These are phyloP conservation scores for Psidium friedrichsthalianum DNA, from an alignment of 345 rosid species.

Conservation along the genomic window DNA sequence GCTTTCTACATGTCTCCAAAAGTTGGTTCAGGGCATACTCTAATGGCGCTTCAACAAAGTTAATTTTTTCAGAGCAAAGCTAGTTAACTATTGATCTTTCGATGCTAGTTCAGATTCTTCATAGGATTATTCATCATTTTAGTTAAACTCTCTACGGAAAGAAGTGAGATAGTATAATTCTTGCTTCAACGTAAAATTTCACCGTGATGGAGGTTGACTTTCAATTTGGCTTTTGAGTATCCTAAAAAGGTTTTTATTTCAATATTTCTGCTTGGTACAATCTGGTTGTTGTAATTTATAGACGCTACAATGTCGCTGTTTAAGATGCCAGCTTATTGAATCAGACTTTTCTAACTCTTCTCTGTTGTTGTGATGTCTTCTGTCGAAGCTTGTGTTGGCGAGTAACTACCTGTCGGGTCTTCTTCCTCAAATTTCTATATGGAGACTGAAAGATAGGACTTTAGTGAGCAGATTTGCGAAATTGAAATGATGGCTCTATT, in stretches of 20 bases:
- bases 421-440: background rate
- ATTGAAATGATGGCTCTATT: constrained; percentile 50
- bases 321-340: background rate
- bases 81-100: background rate
- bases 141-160: background rate
- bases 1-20: background rate
- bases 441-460: background rate
- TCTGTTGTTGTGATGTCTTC: background rate
- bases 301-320: background rate
- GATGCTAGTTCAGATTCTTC: background rate
- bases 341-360: background rate
- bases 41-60: background rate
- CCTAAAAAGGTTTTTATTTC: background rate
- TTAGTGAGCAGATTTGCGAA: background rate
- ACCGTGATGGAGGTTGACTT: background rate
- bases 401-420: background rate
- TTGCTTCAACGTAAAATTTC: background rate
- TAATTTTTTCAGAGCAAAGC: background rate
- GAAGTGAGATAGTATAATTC: background rate
- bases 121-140: background rate
- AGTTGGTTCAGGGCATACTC: background rate
- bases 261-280: background rate
- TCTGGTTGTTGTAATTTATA: background rate
- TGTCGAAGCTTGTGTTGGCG: background rate
- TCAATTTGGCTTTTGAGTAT: background rate